These are phyloP conservation scores for Colletotrichum theobromicola DNA, from an alignment of 2,329 filamentous ascomycete species.

Conservation along the genomic window DNA sequence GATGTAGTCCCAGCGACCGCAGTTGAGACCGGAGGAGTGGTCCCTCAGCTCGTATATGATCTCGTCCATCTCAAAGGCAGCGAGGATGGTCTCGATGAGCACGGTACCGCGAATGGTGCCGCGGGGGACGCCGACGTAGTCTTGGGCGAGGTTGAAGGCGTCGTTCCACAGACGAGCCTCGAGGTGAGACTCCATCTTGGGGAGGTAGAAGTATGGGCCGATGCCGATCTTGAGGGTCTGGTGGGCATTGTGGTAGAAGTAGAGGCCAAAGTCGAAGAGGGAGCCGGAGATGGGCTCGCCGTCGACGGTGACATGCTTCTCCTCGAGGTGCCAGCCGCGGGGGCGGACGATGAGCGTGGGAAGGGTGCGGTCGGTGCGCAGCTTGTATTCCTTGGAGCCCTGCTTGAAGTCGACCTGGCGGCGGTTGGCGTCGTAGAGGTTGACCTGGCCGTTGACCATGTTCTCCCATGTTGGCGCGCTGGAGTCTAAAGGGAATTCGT, in stretches of 20 bases:
- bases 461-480: conserved; percentile 98
- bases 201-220: conserved; percentile 97
- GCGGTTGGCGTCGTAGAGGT: conserved; percentile 95
- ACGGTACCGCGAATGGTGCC: conserved; percentile 96
- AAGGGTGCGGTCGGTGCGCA: conserved; percentile 83
- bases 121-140: conserved; percentile 86
- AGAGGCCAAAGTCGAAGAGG: conserved; percentile 96
- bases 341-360: conserved; percentile 94
- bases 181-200: conserved; percentile 97
- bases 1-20: conserved; percentile 99
- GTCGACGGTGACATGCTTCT: conserved; percentile 97
- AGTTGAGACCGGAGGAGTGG: conserved; percentile 96
- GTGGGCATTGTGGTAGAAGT: conserved; percentile 98
- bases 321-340: conserved; percentile 96
- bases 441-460: conserved; percentile 98
- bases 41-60: conserved; percentile 99
- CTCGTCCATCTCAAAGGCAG: conserved; percentile 99
- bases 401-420: conserved; percentile 96
- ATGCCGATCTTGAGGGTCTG: conserved; percentile 84
- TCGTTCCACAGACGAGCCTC: conserved; percentile 99
- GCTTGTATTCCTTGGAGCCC: conserved; percentile 95
- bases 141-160: conserved; percentile 93
- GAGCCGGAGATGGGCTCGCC: conserved; percentile 92
- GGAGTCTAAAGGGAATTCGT: conserved; percentile 67
- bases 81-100: conserved; percentile 96